Base-by-base conservation (phyloP, 805 yeast species). In the Kodamaea leandrae region DNA sequence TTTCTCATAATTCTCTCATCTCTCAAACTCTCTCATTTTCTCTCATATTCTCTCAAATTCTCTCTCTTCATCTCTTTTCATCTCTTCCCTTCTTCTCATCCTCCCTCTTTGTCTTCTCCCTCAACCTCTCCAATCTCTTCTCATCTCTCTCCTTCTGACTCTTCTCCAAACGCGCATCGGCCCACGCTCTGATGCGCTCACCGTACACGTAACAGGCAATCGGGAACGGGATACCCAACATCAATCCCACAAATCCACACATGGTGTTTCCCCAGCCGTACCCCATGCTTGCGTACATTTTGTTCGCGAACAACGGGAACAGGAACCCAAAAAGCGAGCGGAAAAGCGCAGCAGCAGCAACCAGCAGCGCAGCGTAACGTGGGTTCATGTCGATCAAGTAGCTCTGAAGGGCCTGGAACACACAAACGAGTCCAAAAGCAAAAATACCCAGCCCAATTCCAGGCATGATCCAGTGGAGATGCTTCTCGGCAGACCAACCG, bases 331-430 rank as follows among this genome's bases (percentile, higher is more conserved):
- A 72, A 32, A 74, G 57, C 4, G 87, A 79, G 51, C 93, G 68
- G 51, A 80, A 74, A 46, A 83, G 74, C 0, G 87, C 78, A 3
- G 83, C 84, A 0, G 87, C 83, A 0, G 83, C 83, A 23, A 79
- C 72, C 0, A 83, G 74, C n/a, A 83, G 74, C 0, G 89, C 89
- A 0, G 88, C 77, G 50, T 74, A 80, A 41, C 76, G 64, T 21
- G 84, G 78, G 54, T 81, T 83, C 71, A 82, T 77, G 48, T 84
- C 89, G 36, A 85, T 82, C 49, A 85, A 64, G 51, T 85, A 85
- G 48, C 76, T 74, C 50, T 81, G 82, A 44, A 79, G 73, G n/a
- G 80, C 69, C 50, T 79, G 85, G 61, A 83, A 83, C n/a, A 80
- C 79, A 4, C 80, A 76, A 42, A 80, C 73, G 29, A 81, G 58